These are phyloP conservation scores for Prototheca stagnorum DNA, from an alignment of 163 green algal genomes.

Conservation along the genomic window DNA sequence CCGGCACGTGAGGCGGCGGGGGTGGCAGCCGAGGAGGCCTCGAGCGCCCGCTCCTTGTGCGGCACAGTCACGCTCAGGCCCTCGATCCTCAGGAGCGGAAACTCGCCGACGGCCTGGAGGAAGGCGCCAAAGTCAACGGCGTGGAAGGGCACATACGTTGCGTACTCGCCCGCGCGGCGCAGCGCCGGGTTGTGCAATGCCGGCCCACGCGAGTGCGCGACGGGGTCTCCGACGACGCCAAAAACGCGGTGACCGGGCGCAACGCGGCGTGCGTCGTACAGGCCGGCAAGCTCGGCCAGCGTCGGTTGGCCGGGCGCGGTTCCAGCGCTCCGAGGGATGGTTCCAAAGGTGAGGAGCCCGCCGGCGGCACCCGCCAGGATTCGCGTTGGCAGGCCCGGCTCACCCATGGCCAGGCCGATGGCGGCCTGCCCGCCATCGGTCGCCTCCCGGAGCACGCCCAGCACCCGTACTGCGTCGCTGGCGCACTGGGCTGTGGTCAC, in stretches of 20 bases:
- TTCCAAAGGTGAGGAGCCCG: slow-evolving; percentile 84
- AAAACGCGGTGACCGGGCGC: slow-evolving; percentile 31
- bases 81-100: slow-evolving; percentile 26
- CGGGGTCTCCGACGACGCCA: slow-evolving; percentile 91
- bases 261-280: slow-evolving; percentile 53
- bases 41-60: slow-evolving; percentile 74
- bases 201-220: slow-evolving; percentile 50
- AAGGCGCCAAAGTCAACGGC: slow-evolving; percentile 75
- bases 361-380: slow-evolving; percentile 88
- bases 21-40: slow-evolving; percentile 39
- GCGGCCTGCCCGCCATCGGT: slow-evolving; percentile 38
- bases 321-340: slow-evolving; percentile 35
- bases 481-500: slow-evolving; percentile 44
- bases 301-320: slow-evolving; percentile 83
- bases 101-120: slow-evolving; percentile 37
- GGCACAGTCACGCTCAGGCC: slow-evolving; percentile 87
- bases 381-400: slow-evolving; percentile 64
- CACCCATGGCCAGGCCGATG: slow-evolving; percentile 88
- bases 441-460: slow-evolving; percentile 45
- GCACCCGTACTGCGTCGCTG: slow-evolving; percentile 49
- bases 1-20: slow-evolving; percentile 64
- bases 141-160: slow-evolving; percentile 87
- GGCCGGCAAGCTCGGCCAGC: slow-evolving; percentile 46
- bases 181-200: slow-evolving; percentile 90
- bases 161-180: slow-evolving; percentile 39